Evolutionary conservation across 1,284 basidiomycete genomes (phyloP).

Genomic region (Ceratobasidium sp.): DNA sequence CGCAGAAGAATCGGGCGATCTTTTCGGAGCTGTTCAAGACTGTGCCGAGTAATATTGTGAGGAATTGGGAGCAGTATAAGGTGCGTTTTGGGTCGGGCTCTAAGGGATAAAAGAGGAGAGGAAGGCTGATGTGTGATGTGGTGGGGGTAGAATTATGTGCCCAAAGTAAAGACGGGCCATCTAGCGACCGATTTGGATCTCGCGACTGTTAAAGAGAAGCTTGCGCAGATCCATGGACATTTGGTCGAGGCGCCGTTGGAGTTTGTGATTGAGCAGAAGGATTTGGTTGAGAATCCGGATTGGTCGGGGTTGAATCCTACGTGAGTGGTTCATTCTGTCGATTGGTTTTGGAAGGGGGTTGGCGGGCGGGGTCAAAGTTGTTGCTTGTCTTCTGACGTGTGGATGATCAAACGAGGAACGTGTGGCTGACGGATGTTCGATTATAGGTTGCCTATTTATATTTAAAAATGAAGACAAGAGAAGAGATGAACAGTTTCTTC

Average conservation of each 20-base stretch:
- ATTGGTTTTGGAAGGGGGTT: background rate
- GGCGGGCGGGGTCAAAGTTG: background rate
- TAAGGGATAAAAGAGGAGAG: too few species aligned
- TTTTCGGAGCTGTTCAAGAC: slow-evolving; percentile 86
- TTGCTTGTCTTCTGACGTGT: background rate
- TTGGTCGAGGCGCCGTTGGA: slow-evolving; percentile 85
- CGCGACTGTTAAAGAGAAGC: slow-evolving; percentile 76
- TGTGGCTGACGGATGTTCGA: background rate
- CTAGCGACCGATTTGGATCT: slow-evolving; percentile 75
- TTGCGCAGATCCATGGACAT: slow-evolving; percentile 76
- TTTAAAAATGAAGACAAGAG: slow-evolving; percentile 17
- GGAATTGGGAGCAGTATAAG: slow-evolving; percentile 82
- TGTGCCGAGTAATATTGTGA: slow-evolving; percentile 84
- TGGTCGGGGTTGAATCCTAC: slow-evolving; percentile 79
- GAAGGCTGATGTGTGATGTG: background rate
- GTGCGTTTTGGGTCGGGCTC: too few species aligned
- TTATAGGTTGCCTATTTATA: slow-evolving; percentile 40
- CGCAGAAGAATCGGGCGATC: slow-evolving; percentile 80
- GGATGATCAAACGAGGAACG: background rate
- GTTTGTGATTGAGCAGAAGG: slow-evolving; percentile 83
- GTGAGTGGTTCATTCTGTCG: slow-evolving; percentile 26
- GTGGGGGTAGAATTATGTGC: slow-evolving; percentile 69
- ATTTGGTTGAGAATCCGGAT: slow-evolving; percentile 75
- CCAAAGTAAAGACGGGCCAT: slow-evolving; percentile 85
- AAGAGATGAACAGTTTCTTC: too few species aligned